Conservation (phyloP, 768 basidiomycete genomes). For the Porphyrellus cyaneotinctus region DNA sequence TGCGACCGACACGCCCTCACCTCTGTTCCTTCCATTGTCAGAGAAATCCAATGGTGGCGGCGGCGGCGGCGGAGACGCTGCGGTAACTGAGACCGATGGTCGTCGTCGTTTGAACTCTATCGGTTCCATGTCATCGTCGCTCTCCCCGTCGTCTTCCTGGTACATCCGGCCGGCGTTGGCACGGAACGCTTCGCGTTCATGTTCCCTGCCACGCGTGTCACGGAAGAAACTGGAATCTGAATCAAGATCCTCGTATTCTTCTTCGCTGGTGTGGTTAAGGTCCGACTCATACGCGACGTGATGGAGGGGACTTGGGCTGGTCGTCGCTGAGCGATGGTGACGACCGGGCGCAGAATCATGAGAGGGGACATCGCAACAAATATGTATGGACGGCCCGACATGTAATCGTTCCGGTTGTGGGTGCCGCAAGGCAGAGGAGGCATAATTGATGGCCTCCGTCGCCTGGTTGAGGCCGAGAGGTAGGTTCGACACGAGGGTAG, state of each 20-base stretch:
- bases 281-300: slow-evolving; percentile 32
- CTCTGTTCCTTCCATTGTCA: slow-evolving; percentile 7
- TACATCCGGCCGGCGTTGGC: slow-evolving; percentile 34
- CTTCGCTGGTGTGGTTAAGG: slow-evolving; percentile 27
- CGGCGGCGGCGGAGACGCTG: slow-evolving; percentile 25
- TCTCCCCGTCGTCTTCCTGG: slow-evolving; percentile 32
- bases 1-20: not conserved
- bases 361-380: slow-evolving; percentile 23
- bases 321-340: slow-evolving; percentile 30
- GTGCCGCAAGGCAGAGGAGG: slow-evolving; percentile 20
- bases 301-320: slow-evolving; percentile 40
- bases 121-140: slow-evolving; percentile 34
- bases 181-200: slow-evolving; percentile 24
- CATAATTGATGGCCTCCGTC: slow-evolving; percentile 20
- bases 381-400: slow-evolving; percentile 18
- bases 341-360: slow-evolving; percentile 22
- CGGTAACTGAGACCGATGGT: slow-evolving; percentile 29
- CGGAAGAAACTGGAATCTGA: slow-evolving; percentile 35
- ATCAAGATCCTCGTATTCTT: slow-evolving; percentile 32
- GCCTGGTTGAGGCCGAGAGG: slow-evolving; percentile 31
- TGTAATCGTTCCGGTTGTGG: slow-evolving; percentile 31
- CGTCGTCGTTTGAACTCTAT: slow-evolving; percentile 35
- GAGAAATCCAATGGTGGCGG: slow-evolving; percentile 17
- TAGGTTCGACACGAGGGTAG: slow-evolving; percentile 33
- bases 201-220: slow-evolving; percentile 22